phyloP scores from a whole-genome alignment of 73 alveolate species.

The Symbiodinium natans region DNA sequence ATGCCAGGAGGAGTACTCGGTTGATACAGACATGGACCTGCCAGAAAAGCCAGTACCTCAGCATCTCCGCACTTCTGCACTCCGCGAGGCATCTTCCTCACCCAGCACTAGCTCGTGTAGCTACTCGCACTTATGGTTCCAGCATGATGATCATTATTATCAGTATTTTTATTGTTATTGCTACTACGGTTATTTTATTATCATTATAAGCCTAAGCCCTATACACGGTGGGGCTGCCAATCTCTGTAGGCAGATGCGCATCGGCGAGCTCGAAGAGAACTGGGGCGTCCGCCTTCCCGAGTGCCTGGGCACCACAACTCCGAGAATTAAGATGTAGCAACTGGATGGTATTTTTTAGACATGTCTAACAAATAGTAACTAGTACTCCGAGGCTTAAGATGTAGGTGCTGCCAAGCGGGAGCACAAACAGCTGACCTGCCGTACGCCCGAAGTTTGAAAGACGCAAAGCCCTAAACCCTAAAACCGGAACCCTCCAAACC shows the following conservation, averaged over 20 bases:
- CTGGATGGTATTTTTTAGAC: too few relatives aligned
- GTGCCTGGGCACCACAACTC: background rate
- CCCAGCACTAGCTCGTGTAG: too few relatives aligned
- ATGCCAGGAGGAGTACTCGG: constrained; percentile 36
- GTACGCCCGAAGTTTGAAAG: too few relatives aligned
- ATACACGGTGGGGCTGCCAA: background rate
- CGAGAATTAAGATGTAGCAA: too few relatives aligned
- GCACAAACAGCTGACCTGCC: too few relatives aligned
- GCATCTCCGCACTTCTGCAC: background rate
- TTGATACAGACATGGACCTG: constrained; percentile 57
- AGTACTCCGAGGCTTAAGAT: too few relatives aligned
- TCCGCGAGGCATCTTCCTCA: background rate
- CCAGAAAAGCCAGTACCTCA: constrained; percentile 51
- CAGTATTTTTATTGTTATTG: background rate
- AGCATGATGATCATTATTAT: too few relatives aligned
- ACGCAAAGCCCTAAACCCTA: too few relatives aligned
- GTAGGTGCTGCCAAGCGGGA: too few relatives aligned
- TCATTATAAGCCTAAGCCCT: background rate
- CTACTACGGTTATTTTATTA: background rate
- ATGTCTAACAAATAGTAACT: too few relatives aligned
- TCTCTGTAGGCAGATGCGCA: background rate
- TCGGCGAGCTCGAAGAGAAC: background rate
- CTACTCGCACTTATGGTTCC: too few relatives aligned
- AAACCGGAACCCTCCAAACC: too few relatives aligned
- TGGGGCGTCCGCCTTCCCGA: background rate